A percentile compares a stretch with the other conserved stretches of the same genome.
These are phyloP conservation scores for Pseudozyma pruni DNA, from an alignment of 1,284 basidiomycete species.

Conservation along the genomic window DNA sequence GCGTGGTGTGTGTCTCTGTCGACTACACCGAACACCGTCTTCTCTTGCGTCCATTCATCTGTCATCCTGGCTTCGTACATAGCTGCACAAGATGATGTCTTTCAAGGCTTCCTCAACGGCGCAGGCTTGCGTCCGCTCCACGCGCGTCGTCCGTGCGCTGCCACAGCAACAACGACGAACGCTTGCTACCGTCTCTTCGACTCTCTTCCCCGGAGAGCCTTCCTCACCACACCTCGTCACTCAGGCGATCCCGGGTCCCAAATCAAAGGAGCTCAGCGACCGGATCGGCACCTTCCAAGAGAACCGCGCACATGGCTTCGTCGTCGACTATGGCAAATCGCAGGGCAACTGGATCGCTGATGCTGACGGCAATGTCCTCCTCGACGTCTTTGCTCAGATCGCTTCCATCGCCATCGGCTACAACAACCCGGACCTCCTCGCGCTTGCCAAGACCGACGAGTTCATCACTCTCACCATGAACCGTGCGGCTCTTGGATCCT, in stretches of 20 bases:
- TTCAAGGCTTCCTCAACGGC: conserved; percentile 14
- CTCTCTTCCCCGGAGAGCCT: conserved; percentile 63
- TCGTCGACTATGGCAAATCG: conserved; percentile 68
- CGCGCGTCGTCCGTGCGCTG: conserved; percentile 5
- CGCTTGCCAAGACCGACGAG: conserved; percentile 66
- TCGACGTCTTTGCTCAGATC: conserved; percentile 73
- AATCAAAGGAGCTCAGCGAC: conserved; percentile 54
- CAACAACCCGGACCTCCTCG: conserved; percentile 70
- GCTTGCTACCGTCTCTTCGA: conserved; percentile 30
- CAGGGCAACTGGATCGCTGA: conserved; percentile 70
- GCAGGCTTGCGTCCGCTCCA: conserved; percentile 11
- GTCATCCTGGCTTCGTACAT: background rate
- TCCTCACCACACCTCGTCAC: conserved; percentile 51
- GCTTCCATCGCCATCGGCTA: conserved; percentile 69
- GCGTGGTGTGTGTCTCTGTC: no score
- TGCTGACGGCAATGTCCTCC: conserved; percentile 72
- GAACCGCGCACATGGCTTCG: conserved; percentile 68
- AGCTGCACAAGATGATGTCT: conserved; percentile 19
- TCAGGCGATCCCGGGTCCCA: conserved; percentile 64
- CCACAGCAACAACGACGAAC: conserved; percentile 25
- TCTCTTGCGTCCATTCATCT: background rate
- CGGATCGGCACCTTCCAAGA: conserved; percentile 69
- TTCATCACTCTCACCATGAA: conserved; percentile 70
- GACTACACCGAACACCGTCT: no score
- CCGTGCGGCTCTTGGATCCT: conserved; percentile 72